Conservation (phyloP, 2,329 filamentous ascomycete species). For the Cladosporium colombiae region DNA sequence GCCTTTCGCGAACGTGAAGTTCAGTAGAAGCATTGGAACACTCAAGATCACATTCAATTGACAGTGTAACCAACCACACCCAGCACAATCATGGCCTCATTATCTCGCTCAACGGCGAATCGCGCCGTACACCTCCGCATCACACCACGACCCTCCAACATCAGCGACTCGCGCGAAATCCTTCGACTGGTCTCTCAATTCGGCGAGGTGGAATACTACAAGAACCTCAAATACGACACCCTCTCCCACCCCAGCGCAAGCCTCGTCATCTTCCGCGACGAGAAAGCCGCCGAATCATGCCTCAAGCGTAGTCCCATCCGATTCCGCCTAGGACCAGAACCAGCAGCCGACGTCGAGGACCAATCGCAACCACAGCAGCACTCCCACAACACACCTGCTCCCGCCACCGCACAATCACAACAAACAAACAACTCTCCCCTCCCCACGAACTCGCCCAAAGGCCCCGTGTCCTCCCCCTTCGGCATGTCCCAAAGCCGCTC, state of each 20-base stretch:
- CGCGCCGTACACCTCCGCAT: conserved; percentile 51
- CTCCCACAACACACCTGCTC: background rate
- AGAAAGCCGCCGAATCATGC: conserved; percentile 43
- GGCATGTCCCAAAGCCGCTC: conserved; percentile 23
- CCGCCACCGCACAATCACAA: background rate
- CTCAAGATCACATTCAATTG: background rate
- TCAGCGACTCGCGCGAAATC: conserved; percentile 53
- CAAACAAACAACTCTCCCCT: background rate
- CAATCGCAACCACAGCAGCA: background rate
- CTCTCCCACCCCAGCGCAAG: conserved; percentile 44
- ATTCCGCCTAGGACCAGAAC: conserved; percentile 43
- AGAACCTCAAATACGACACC: conserved; percentile 51
- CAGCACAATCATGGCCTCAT: conserved; percentile 9
- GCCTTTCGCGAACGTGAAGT: background rate
- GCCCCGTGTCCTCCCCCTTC: conserved; percentile 18
- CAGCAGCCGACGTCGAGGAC: conserved; percentile 3
- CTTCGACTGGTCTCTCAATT: conserved; percentile 50
- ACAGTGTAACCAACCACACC: background rate
- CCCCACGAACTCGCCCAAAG: background rate
- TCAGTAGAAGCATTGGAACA: background rate
- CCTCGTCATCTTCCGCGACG: conserved; percentile 49
- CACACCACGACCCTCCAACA: conserved; percentile 47
- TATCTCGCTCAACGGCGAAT: conserved; percentile 38
- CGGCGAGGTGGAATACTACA: conserved; percentile 52
- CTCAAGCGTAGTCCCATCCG: conserved; percentile 48